Base-by-base conservation (phyloP, 257 asterid species). In the Gardenia jasminoides region DNA sequence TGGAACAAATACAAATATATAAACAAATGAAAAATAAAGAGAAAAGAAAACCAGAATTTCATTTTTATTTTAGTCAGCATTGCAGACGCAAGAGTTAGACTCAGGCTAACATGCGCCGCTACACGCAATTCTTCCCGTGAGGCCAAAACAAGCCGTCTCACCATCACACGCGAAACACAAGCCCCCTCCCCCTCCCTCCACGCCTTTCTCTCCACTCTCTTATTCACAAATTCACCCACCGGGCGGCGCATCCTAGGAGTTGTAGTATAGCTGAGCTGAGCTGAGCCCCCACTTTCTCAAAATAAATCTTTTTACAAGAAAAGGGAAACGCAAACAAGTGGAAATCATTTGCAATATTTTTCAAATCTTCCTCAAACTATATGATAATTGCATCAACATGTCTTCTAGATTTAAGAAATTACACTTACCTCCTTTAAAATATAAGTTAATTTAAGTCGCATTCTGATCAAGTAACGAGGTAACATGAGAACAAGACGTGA, bases 161-260 rank as follows among this genome's bases (percentile, higher is more conserved):
- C 43, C 43, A 39, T 61, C 62, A 65, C 78, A 79, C 82, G 77
- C 68, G 82, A 79, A 65, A 80, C 72, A 43, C 72, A 80, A 65
- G 62, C 79, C 41, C 4, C 39, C 67, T 0, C 19, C 9, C 47
- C 79, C 41, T 36, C 39, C 67, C 0, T 26, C 9, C 47, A 26
- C 62, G 76, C 66, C 50, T 62, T 28, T 26, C 76, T 17, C 41
- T 67, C 76, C 24, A 4, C 33, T 50, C 70, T 64, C 72, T 22
- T 7, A 15, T 44, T 44, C 33, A 1, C 28, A 10, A 44, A 56
- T 65, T 64, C 50, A 52, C 65, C 68, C 54, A 30, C 39, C 76
- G n/a, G n/a, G n/a, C 76, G 80, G 76, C 86, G 76, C 86, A 71
- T 56, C 66, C 39, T 80, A 69, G 22, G n/a, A n/a, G n/a, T n/a